Percentiles rank a stretch among this genome's conserved stretches.
Conservation (phyloP, 2,329 filamentous ascomycete species). For the Neobulgaria alba region DNA sequence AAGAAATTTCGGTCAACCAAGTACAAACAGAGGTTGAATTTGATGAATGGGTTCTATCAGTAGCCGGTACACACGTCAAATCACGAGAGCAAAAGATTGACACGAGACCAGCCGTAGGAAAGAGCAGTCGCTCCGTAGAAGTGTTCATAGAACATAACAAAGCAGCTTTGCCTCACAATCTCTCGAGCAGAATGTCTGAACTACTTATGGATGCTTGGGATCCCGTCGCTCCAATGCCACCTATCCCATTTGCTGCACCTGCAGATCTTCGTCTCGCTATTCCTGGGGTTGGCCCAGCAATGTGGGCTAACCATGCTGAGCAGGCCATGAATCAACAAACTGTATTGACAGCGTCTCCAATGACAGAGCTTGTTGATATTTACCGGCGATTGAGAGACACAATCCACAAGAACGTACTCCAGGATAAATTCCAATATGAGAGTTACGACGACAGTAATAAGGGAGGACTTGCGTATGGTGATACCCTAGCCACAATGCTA, state of each 20-base stretch:
- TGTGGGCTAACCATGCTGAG: slow-evolving; percentile 27
- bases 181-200: slow-evolving; percentile 22
- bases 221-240: slow-evolving; percentile 5
- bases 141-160: slow-evolving; percentile 24
- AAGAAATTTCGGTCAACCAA: slow-evolving; percentile 72
- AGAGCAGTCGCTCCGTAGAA: slow-evolving; percentile 11
- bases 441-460: neutral
- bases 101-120: slow-evolving; percentile 3
- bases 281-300: slow-evolving; percentile 24
- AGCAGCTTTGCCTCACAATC: slow-evolving; percentile 13
- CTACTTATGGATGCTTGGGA: slow-evolving; percentile 25
- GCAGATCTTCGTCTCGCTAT: slow-evolving; percentile 13
- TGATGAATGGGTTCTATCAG: slow-evolving; percentile 32
- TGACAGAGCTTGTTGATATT: slow-evolving; percentile 48
- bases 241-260: slow-evolving; percentile 8
- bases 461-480: slow-evolving; percentile 41
- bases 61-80: slow-evolving; percentile 4
- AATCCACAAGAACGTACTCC: slow-evolving; percentile 45
- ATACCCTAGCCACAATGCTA: slow-evolving; percentile 56
- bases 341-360: slow-evolving; percentile 33
- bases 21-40: slow-evolving; percentile 55
- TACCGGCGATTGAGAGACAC: slow-evolving; percentile 55
- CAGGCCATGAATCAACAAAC: slow-evolving; percentile 30
- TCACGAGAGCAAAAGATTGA: slow-evolving; percentile 12
- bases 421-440: slow-evolving; percentile 17